Base-by-base conservation (phyloP, 1,139 yeast species). In the Arxiozyma bovina region DNA sequence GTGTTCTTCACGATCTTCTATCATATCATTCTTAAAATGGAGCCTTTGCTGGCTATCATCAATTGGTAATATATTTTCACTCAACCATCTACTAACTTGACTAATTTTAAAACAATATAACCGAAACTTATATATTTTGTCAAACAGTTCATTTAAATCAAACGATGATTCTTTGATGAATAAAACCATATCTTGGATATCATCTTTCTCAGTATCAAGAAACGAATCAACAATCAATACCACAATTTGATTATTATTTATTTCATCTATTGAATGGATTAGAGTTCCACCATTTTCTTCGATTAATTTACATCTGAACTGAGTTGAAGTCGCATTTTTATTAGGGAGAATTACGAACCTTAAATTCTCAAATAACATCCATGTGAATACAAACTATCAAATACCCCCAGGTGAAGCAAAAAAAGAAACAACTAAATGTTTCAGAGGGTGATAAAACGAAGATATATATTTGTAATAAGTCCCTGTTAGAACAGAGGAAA, bases 221-320 rank as follows among this genome's bases (percentile, higher is more conserved):
- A 57, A 66, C 1, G 70, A 56, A 51, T 66, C 60, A 47, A 60
- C 64, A 0, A 61, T 56, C 15, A 66, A 46, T 1, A 61, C 59
- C 3, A 61, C 48, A 3, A 59, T 56, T 11, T 50, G 22, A n/a
- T 52, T 21, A 11, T 46, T 20, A 51, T 60, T 58, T 22, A 60
- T 41, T 22, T 53, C 53, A 18, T 53, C 50, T 18, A 49, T 57
- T n/a, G 50, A 27, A 0, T 50, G 27, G 21, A 65, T 58, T 2
- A 75, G 55, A 6, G 53, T 53, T 0, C 77, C 79, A 4, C 77
- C 78, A 54, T 73, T 63, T 17, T 58, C 50, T 34, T 56, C 50
- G 1, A 65, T 54, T 45, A 64, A 23, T 12, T 57, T 45, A 4
- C 57, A 49, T 20, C 63, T 30, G 44, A 61, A 57, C n/a, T 50